Evolutionary conservation across 2,329 filamentous ascomycete species (phyloP), one percentile per base, ranked within the genome.

Genomic region (Colletotrichum agaves): DNA sequence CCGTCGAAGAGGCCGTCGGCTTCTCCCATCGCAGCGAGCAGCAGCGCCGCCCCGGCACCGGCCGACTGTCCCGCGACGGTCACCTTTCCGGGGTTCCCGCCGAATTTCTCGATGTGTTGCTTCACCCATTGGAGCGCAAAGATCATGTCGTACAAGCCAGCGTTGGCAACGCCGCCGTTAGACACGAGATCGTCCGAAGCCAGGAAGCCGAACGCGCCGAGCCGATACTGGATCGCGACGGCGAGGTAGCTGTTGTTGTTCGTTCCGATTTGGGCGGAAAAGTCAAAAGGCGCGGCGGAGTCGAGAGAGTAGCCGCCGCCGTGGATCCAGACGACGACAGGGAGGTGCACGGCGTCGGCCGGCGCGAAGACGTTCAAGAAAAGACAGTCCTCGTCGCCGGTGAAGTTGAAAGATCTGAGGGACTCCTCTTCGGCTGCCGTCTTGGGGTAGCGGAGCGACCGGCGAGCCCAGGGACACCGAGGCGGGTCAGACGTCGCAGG

Each of bases 351-450:
- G 1, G 72, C 71, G 4, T 35, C 55, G 0, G 72, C 69, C 0
- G 77, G 77, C 1, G 72, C 61, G 53, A 71, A 78, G 7, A 79
- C 71, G 33, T 79, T 76, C 12, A 78, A 63, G 21, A 74, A 77
- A 33, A 79, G 60, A 23, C 77, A 79, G 39, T 79, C 75, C 50
- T 79, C 77, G 23, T 60, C 43, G 19, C 56, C 56, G n/a, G 56
- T 33, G 3, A 66, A 43, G 39, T 61, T 47, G 15, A 62, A 62
- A 6, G n/a, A 12, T 12, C 6, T 19, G 8, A 66, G 41, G 8
- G 41, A 41, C 10, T 2, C 33, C 17, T 66, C 49, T 23, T 66
- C 63, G 5, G 49, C 21, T 33, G 47, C 58, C 8, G 63, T 62
- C 33, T 60, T 60, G 43, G 56, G 43, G 33, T 60, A 60, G 23